phyloP scores from a whole-genome alignment of 192 early-diverging fungal genomes.

The Oehlia diaphana region DNA sequence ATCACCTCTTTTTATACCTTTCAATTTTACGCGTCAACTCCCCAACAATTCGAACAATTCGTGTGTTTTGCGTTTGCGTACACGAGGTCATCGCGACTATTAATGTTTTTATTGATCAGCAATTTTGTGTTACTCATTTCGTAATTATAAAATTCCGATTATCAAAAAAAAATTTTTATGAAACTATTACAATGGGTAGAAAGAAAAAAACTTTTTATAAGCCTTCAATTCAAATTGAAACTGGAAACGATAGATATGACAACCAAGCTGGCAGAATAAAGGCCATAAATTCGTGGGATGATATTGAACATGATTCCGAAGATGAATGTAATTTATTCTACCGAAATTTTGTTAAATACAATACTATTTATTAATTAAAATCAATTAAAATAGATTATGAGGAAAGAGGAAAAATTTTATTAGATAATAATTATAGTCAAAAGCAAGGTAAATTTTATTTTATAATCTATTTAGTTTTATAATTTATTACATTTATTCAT shows the following conservation, averaged over 20 bases:
- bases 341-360: neutral
- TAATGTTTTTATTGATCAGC: no score
- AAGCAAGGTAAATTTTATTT: conserved; percentile 30
- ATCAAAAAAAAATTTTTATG: neutral
- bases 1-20: neutral
- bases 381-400: conserved; percentile 39
- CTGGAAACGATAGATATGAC: conserved; percentile 2
- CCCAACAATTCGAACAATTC: neutral
- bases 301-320: conserved; percentile 74
- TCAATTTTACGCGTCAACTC: neutral
- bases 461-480: neutral
- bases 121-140: neutral
- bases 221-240: neutral
- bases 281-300: conserved; percentile 69
- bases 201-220: neutral
- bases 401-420: conserved; percentile 52
- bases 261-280: conserved; percentile 37
- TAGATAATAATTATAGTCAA: conserved; percentile 40
- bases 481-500: neutral
- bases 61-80: no score
- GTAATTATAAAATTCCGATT: neutral
- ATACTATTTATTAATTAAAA: neutral
- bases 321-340: conserved; percentile 60
- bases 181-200: neutral
- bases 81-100: no score